Conservation (phyloP, 2,329 filamentous ascomycete species). For the Botrytis aclada region DNA sequence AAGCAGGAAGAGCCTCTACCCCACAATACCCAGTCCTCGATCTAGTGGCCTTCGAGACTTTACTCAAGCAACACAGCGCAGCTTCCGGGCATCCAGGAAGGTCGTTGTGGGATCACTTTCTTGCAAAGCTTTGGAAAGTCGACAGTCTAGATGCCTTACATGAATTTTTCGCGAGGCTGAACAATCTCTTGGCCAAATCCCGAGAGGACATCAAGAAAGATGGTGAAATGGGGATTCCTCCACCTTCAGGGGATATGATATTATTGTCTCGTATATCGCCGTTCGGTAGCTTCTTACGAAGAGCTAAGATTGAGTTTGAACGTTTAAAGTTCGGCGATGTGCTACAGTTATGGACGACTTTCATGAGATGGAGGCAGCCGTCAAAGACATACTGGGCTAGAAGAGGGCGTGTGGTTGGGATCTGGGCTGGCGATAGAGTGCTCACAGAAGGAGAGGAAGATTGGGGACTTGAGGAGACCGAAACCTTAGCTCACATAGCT, state of each 20-base stretch:
- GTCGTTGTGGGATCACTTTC: constrained; percentile 82
- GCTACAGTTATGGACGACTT: constrained; percentile 75
- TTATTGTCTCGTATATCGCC: constrained; percentile 71
- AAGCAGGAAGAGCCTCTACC: constrained; percentile 20
- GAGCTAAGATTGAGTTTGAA: constrained; percentile 74
- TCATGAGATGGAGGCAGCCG: constrained; percentile 75
- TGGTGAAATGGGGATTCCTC: constrained; percentile 50
- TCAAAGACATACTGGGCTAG: constrained; percentile 62
- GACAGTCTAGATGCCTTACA: constrained; percentile 80
- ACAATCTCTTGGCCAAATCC: constrained; percentile 57
- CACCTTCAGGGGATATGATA: constrained; percentile 51
- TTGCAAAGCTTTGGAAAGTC: constrained; percentile 78
- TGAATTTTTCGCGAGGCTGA: constrained; percentile 64
- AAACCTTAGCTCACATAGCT: constrained; percentile 38
- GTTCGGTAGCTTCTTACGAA: constrained; percentile 75
- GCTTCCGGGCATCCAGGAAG: constrained; percentile 64
- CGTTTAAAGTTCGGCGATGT: constrained; percentile 77
- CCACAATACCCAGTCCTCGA: constrained; percentile 49
- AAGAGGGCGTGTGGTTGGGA: constrained; percentile 45
- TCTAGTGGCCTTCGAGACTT: constrained; percentile 57
- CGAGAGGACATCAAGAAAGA: constrained; percentile 58
- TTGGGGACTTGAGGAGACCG: constrained; percentile 49
- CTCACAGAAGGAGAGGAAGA: constrained; percentile 48
- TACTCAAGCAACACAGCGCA: constrained; percentile 52
- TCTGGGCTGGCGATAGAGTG: constrained; percentile 57